Evolutionary conservation across 257 asterid species (phyloP).

Genomic region (Vinca minor): DNA sequence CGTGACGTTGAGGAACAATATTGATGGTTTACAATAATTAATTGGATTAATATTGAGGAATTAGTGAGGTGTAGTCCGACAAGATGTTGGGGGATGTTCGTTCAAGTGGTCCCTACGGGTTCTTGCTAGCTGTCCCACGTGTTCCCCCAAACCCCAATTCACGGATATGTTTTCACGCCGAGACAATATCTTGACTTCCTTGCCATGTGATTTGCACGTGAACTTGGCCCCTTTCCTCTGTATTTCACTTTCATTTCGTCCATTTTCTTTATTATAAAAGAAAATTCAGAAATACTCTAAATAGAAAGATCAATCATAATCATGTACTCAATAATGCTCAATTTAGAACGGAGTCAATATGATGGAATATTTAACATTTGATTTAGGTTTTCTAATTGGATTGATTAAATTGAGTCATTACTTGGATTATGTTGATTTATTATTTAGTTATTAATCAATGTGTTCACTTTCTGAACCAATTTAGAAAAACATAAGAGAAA

Average conservation of each 20-base stretch:
- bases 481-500: too few species aligned
- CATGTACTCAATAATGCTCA: neutral
- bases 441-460: too few species aligned
- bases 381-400: too few species aligned
- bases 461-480: too few species aligned
- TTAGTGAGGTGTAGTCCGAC: conserved; percentile 28
- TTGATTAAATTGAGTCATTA: too few species aligned
- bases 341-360: too few species aligned
- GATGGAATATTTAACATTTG: too few species aligned
- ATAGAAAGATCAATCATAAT: neutral
- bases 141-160: conserved; percentile 47
- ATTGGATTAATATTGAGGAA: conserved; percentile 1
- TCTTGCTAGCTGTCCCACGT: conserved; percentile 73
- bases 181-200: conserved; percentile 37
- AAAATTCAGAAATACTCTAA: neutral
- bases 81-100: conserved; percentile 50
- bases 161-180: conserved; percentile 28
- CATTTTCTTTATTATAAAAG: too few species aligned
- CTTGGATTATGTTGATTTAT: too few species aligned
- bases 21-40: too few species aligned
- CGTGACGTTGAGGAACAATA: conserved; percentile 3
- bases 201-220: conserved; percentile 66
- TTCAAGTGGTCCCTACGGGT: conserved; percentile 29
- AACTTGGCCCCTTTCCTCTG: conserved; percentile 22
- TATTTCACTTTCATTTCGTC: neutral